A percentile compares a stretch with the other conserved stretches of the same genome.
These are phyloP conservation scores for Aspergillus coremiiformis DNA, from an alignment of 495 filamentous ascomycete species.

Conservation along the genomic window DNA sequence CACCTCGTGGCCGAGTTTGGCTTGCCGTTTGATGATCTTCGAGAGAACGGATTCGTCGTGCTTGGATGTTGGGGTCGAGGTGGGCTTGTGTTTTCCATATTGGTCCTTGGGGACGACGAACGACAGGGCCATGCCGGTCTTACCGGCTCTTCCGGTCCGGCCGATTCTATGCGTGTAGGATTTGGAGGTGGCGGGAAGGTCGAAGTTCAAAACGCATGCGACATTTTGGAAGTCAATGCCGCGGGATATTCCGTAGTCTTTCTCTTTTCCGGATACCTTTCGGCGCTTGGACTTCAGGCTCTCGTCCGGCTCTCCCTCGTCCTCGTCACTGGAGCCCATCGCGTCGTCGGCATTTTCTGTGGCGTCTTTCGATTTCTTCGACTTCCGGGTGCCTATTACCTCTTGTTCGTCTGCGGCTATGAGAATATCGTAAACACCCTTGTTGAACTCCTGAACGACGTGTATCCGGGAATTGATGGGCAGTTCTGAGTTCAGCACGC, in stretches of 20 bases:
- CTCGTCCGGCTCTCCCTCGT: conserved; percentile 20
- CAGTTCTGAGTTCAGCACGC: conserved; percentile 90
- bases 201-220: conserved; percentile 92
- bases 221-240: conserved; percentile 97
- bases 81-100: conserved; percentile 85
- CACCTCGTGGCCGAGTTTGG: conserved; percentile 65
- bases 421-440: conserved; percentile 91
- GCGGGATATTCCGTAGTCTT: conserved; percentile 87
- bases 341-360: conserved; percentile 23
- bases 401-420: conserved; percentile 94
- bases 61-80: conserved; percentile 58
- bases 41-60: conserved; percentile 77
- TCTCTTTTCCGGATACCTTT: conserved; percentile 54
- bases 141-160: conserved; percentile 82
- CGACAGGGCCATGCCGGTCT: conserved; percentile 88
- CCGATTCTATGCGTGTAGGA: conserved; percentile 96
- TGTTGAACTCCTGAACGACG: conserved; percentile 96
- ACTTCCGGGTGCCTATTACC: conserved; percentile 53
- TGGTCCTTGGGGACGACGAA: conserved; percentile 78
- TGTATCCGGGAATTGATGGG: conserved; percentile 89
- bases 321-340: conserved; percentile 28
- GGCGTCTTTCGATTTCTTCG: conserved; percentile 22
- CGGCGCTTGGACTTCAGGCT: conserved; percentile 47
- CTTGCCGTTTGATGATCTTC: conserved; percentile 64
- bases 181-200: conserved; percentile 79